Evolutionary conservation across 2,329 filamentous ascomycete genomes (phyloP), one percentile per base, ranked within the genome.

Genomic region (Sclerotinia glacialis): DNA sequence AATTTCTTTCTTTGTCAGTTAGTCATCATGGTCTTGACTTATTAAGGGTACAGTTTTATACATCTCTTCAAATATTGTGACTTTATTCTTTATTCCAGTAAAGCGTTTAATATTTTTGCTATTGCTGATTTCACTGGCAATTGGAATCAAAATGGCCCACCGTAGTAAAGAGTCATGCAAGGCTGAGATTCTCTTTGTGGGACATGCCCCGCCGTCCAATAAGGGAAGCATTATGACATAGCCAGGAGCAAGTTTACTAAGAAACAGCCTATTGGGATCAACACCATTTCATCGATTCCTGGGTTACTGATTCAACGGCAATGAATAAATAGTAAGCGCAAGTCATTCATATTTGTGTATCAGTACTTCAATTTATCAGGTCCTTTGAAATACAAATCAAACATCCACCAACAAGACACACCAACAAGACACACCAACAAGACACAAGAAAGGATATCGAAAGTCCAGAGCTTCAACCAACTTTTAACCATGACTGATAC

Each of bases 401-500:
- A 60, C 42, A 7, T 31, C 31, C 21, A n/a, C n/a, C 12, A 12
- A 40, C 42, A 49, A 37, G 44, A 49, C n/a, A 21, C 55, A 58
- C n/a, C 12, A 12, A 40, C 42, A 49, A 37, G 44, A 49, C n/a
- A 21, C 55, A 58, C n/a, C 12, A 12, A 40, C 42, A 49, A 37
- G 44, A 49, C n/a, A 21, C 55, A 58, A 58, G 23, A 42, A 58
- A 58, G 14, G 12, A 8, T 11, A 23, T 16, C 18, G 34, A 40
- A 55, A 40, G 31, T 37, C 31, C 12, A 37, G 21, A 55, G 37
- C 53, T 31, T 23, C 42, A 47, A 37, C 31, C 64, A 52, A 64
- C 12, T 53, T 28, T 54, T 47, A 75, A 75, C 69, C 49, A 89
- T 89, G 86, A 68, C 74, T 21, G 86, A 89, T 69, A 89, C 87